phyloP scores from a whole-genome alignment of 306 rosid genomes.

The Ochetophila trinervis region DNA sequence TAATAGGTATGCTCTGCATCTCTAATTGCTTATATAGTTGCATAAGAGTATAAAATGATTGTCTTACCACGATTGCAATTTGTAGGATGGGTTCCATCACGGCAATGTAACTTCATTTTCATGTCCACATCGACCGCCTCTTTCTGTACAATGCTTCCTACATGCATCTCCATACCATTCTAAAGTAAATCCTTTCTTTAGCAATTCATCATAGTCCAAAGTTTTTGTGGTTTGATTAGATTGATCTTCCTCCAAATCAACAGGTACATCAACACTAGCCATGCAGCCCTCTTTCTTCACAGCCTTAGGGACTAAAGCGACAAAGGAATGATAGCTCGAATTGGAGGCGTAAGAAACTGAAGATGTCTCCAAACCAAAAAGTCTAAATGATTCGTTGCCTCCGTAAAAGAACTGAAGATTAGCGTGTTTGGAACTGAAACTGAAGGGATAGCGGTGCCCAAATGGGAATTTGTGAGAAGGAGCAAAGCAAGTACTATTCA shows the following conservation, averaged over 20 bases:
- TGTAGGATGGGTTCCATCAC: not conserved
- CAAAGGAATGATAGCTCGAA: not conserved
- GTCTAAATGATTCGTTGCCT: not conserved
- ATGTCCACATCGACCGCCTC: not conserved
- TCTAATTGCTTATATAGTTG: no score
- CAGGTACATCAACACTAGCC: not conserved
- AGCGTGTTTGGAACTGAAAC: not conserved
- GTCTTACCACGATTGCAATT: not conserved
- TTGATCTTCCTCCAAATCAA: not conserved
- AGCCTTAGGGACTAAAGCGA: not conserved
- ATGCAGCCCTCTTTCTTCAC: not conserved
- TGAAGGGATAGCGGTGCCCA: not conserved
- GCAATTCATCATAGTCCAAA: not conserved
- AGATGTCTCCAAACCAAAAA: not conserved
- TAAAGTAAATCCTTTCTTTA: slow-evolving; percentile 1
- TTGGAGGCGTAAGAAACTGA: not conserved
- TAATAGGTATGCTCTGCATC: no score
- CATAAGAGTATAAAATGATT: no score
- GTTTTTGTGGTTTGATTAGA: slow-evolving; percentile 4
- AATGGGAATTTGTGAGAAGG: not conserved
- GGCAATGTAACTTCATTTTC: not conserved
- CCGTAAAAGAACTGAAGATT: slow-evolving; percentile 7
- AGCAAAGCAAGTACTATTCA: not conserved
- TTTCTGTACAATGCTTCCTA: not conserved
- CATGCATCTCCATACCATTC: slow-evolving; percentile 2